Percentiles rank a stretch among this genome's conserved stretches.
These are phyloP conservation scores for Irpex sp. DNA, from an alignment of 1,284 basidiomycete species.

Conservation along the genomic window DNA sequence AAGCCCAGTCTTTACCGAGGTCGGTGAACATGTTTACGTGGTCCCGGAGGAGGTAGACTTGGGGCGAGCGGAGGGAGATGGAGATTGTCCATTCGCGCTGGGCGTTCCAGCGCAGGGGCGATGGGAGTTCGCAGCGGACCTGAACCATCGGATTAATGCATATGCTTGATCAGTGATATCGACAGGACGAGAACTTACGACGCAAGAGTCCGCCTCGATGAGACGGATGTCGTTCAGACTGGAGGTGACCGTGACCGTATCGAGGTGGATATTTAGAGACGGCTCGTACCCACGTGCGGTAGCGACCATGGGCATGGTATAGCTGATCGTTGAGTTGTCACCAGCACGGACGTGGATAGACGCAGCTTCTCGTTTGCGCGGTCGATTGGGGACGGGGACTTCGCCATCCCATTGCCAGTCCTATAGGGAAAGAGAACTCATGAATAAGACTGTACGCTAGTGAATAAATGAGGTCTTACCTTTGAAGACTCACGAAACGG, in stretches of 20 bases:
- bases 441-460: no score
- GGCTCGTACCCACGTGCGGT: conserved; percentile 73
- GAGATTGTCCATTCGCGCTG: conserved; percentile 76
- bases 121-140: conserved; percentile 64
- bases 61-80: conserved; percentile 66
- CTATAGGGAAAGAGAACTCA: conserved; percentile 28
- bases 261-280: conserved; percentile 77
- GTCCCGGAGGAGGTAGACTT: conserved; percentile 79
- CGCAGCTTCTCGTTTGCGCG: conserved; percentile 59
- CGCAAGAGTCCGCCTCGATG: conserved; percentile 71
- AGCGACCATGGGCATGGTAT: conserved; percentile 79
- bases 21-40: conserved; percentile 92
- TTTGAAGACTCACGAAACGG: conserved; percentile 89
- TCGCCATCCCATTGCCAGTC: conserved; percentile 84
- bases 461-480: conserved; percentile 30
- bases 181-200: conserved; percentile 38
- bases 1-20: conserved; percentile 84
- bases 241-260: conserved; percentile 73
- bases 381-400: conserved; percentile 41
- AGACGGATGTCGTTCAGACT: conserved; percentile 85
- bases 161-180: background rate
- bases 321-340: conserved; percentile 79
- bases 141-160: conserved; percentile 24
- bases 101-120: conserved; percentile 65
- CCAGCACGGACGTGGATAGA: conserved; percentile 76